A percentile compares a stretch with the other conserved stretches of the same genome.
Evolutionary conservation across 176 grass and related monocot species (phyloP).

Genomic region (Eleusine indica): DNA sequence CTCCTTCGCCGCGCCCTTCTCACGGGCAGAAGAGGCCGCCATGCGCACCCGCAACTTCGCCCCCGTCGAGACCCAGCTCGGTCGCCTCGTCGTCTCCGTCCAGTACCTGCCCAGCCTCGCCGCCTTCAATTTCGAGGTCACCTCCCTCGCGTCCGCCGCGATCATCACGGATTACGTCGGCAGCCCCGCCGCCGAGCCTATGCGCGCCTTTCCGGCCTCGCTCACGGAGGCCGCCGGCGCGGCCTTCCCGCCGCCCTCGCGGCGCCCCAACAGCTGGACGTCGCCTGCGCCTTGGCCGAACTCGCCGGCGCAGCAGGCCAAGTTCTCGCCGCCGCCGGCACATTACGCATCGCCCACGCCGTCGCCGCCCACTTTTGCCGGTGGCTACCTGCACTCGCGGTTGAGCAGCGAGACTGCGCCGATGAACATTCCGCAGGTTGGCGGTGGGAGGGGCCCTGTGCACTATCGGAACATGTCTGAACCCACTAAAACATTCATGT

Average conservation of each 20-base stretch:
- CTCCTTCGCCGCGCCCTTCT: conserved; percentile 85
- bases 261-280: conserved; percentile 62
- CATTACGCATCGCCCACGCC: conserved; percentile 74
- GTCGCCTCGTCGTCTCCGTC: conserved; percentile 74
- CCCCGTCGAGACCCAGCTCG: conserved; percentile 79
- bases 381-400: conserved; percentile 67
- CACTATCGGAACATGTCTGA: conserved; percentile 70
- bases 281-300: conserved; percentile 54
- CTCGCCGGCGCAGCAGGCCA: conserved; percentile 45
- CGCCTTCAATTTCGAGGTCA: conserved; percentile 70
- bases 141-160: conserved; percentile 58
- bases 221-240: conserved; percentile 41
- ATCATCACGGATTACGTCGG: conserved; percentile 84
- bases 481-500: conserved; percentile 63
- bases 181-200: conserved; percentile 70
- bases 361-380: conserved; percentile 69
- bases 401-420: conserved; percentile 65
- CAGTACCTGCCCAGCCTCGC: conserved; percentile 73
- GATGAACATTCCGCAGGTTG: conserved; percentile 68
- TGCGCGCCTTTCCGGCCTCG: conserved; percentile 77
- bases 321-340: conserved; percentile 65
- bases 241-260: conserved; percentile 26
- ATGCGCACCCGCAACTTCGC: conserved; percentile 55
- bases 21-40: conserved; percentile 67
- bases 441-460: conserved; percentile 41